Evolutionary conservation across 345 rosid genomes (phyloP).

Genomic region (Balakata baccata): DNA sequence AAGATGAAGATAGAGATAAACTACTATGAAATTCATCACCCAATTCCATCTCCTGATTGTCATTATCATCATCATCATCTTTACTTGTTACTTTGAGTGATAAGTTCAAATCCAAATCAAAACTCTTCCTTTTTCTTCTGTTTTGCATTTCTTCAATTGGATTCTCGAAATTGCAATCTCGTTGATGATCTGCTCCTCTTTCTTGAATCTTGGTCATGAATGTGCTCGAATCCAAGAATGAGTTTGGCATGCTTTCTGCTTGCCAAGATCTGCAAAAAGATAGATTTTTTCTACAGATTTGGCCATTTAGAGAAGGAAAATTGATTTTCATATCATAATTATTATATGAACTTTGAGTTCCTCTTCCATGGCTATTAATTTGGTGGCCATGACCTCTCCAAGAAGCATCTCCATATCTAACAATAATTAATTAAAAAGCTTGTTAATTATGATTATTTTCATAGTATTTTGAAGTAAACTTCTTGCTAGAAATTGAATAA

Average conservation of each 20-base stretch:
- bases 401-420: conserved; percentile 45
- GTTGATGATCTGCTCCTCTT: conserved; percentile 21
- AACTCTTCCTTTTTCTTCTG: conserved; percentile 42
- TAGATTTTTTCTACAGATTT: conserved; percentile 22
- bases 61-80: conserved; percentile 17
- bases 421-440: background rate
- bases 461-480: background rate
- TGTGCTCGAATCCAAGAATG: conserved; percentile 18
- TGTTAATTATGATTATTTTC: background rate
- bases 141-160: conserved; percentile 24
- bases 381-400: conserved; percentile 41
- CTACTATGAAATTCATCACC: conserved; percentile 17
- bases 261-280: conserved; percentile 33
- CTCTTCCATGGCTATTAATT: conserved; percentile 21
- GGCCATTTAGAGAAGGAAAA: conserved; percentile 14
- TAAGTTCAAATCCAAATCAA: conserved; percentile 60
- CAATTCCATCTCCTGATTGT: background rate
- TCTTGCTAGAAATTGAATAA: background rate
- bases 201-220: conserved; percentile 15
- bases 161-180: conserved; percentile 11
- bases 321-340: conserved; percentile 25
- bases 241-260: conserved; percentile 22
- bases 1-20: conserved; percentile 69
- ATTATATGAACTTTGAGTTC: conserved; percentile 25
- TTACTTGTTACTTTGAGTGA: conserved; percentile 46